Evolutionary conservation across 2,329 filamentous ascomycete genomes (phyloP), one percentile per base, ranked within the genome.

Genomic region (Fusarium sp.): DNA sequence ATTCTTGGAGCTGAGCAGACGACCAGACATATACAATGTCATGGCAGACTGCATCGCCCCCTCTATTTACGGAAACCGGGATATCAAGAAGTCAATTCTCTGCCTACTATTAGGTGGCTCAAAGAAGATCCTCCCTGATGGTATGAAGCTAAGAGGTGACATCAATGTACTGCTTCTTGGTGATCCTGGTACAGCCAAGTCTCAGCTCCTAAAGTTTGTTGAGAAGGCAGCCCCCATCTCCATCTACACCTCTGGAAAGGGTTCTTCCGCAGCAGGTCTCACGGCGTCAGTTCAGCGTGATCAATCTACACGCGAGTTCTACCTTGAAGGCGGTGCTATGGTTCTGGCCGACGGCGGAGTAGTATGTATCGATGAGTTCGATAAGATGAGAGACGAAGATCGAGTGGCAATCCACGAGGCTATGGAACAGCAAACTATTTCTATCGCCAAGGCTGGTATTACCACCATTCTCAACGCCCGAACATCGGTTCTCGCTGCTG

Each of bases 371-470:
- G 96, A 99, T 77, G 96, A 99, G 81, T 99, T 99, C 77, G 96
- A 99, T 84, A 99, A 99, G 85, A 99, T 99, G 96, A 88, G 96
- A 67, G 96, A 99, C 78, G 96, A 99, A 80, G 96, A 99, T 75
- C 89, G 96, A 73, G 96, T 98, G 8, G 96, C 96, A 3, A 99
- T 99, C 72, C 96, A 99, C 85, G 96, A 99, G 87, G 96, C 96
- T 61, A 99, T 99, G 96, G 96, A 99, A 79, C 96, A 99, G 82
- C 96, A 99, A 81, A 99, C 96, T 0, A 99, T 99, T 65, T 98
- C 96, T 13, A 98, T 99, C 74, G 96, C 96, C 69, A 98, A 99
- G 82, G 96, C 96, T 1, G 96, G 96, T 74, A 99, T 99, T 77
- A 99, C 96, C 1, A 99, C 96, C 0, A 98, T 99, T 69, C 88